These are phyloP conservation scores for Aspergillus sclerotioniger DNA, from an alignment of 495 filamentous ascomycete species.

Conservation along the genomic window DNA sequence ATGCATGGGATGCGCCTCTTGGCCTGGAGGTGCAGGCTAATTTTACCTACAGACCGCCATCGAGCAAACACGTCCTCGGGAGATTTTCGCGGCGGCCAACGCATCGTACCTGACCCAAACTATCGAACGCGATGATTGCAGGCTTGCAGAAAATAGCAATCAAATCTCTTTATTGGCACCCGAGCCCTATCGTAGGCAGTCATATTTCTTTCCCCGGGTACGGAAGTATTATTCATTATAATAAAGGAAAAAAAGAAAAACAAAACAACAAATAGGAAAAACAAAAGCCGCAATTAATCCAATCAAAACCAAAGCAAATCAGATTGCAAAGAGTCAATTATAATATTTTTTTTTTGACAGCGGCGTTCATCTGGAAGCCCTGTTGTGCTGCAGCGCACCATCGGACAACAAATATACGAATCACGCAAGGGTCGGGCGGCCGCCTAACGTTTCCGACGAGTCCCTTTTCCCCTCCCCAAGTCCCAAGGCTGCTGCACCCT, in stretches of 20 bases:
- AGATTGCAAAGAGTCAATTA: constrained; percentile 1
- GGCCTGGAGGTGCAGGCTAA: background rate
- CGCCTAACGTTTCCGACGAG: constrained; percentile 4
- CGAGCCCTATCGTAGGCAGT: background rate
- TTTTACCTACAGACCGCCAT: background rate
- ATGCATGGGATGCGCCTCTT: too few relatives aligned
- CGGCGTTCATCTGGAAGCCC: constrained; percentile 10
- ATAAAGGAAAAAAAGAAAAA: constrained; percentile 14
- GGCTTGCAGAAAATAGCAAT: constrained; percentile 16
- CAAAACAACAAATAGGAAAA: too few relatives aligned
- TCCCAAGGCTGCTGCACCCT: constrained; percentile 16
- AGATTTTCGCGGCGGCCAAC: background rate
- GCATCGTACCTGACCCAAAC: constrained; percentile 3
- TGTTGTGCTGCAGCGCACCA: background rate
- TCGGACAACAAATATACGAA: constrained; percentile 7
- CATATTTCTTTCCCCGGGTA: background rate
- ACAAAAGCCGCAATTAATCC: background rate
- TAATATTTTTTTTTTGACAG: constrained; percentile 20
- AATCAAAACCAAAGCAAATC: constrained; percentile 4
- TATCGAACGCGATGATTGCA: constrained; percentile 15
- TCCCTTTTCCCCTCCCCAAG: constrained; percentile 9
- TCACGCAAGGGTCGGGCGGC: constrained; percentile 16
- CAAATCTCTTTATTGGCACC: constrained; percentile 10
- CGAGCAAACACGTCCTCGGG: background rate
- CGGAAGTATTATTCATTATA: background rate